These are phyloP conservation scores for Zygosaccharomyces rouxii DNA, from an alignment of 805 yeast genomes.

Conservation along the genomic window DNA sequence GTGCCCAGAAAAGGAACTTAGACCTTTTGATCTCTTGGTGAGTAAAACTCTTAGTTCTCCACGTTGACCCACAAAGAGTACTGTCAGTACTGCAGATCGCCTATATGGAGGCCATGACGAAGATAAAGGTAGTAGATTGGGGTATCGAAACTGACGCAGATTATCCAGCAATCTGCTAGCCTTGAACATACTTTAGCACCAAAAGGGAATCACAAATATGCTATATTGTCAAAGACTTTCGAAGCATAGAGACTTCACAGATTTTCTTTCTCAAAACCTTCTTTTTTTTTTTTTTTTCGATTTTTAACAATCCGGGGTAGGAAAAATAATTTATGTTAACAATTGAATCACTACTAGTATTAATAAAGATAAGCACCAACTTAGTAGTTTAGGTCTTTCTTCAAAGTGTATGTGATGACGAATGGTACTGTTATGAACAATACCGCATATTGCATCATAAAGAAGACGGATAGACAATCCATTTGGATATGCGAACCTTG, in stretches of 20 bases:
- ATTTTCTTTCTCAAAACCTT: background rate
- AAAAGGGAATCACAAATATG: background rate
- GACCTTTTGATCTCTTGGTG: conserved; percentile 67
- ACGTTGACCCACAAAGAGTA: conserved; percentile 64
- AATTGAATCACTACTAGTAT: background rate
- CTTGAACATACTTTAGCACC: conserved; percentile 14
- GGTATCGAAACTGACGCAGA: conserved; percentile 17
- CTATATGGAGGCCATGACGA: conserved; percentile 70
- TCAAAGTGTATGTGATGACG: conserved; percentile 54
- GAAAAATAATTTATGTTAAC: background rate
- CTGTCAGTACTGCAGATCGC: conserved; percentile 73
- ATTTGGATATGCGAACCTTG: conserved; percentile 51
- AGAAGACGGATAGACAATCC: conserved; percentile 72
- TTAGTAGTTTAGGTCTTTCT: conserved; percentile 27
- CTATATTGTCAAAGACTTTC: background rate
- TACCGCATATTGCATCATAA: conserved; percentile 61
- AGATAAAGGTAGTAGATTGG: conserved; percentile 22
- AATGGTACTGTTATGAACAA: conserved; percentile 67
- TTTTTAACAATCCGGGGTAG: conserved; percentile 1
- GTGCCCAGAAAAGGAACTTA: conserved; percentile 81
- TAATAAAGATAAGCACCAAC: background rate
- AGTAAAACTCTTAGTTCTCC: conserved; percentile 76
- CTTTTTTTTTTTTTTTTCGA: background rate
- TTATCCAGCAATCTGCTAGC: conserved; percentile 21
- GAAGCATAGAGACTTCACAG: background rate